Conservation (phyloP, 2,329 filamentous ascomycete genomes). For the Colletotrichum shisoi region DNA sequence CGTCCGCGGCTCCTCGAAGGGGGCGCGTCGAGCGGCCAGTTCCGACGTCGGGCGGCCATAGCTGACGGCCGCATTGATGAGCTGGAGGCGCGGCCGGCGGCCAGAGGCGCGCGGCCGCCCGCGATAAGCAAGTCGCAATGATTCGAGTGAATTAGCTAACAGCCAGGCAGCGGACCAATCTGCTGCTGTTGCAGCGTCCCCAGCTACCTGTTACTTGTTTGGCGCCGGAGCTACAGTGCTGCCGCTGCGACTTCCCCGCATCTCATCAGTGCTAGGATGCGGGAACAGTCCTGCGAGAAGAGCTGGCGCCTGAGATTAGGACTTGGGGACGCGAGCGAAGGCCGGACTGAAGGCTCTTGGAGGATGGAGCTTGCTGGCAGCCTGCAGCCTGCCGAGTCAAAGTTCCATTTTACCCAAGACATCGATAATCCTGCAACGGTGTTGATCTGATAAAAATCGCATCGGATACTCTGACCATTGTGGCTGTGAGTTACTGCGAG, state of each 20-base stretch:
- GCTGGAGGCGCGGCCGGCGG: constrained; percentile 22
- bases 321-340: neutral
- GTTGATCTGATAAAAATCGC: constrained; percentile 20
- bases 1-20: neutral
- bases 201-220: neutral
- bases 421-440: constrained; percentile 5
- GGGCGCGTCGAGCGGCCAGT: constrained; percentile 45
- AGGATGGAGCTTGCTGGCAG: neutral
- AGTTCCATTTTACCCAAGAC: neutral
- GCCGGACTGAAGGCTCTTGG: constrained; percentile 10
- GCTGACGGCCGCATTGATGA: constrained; percentile 24
- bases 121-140: constrained; percentile 34
- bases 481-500: neutral
- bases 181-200: constrained; percentile 1
- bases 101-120: constrained; percentile 15
- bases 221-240: neutral
- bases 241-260: constrained; percentile 16
- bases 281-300: constrained; percentile 3
- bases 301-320: neutral
- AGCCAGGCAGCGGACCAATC: constrained; percentile 18
- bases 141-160: constrained; percentile 37
- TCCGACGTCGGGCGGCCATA: constrained; percentile 45
- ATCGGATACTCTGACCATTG: neutral
- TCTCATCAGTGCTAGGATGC: neutral
- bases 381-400: constrained; percentile 5